Conservation (phyloP, 495 filamentous ascomycete species). For the Letharia lupina region DNA sequence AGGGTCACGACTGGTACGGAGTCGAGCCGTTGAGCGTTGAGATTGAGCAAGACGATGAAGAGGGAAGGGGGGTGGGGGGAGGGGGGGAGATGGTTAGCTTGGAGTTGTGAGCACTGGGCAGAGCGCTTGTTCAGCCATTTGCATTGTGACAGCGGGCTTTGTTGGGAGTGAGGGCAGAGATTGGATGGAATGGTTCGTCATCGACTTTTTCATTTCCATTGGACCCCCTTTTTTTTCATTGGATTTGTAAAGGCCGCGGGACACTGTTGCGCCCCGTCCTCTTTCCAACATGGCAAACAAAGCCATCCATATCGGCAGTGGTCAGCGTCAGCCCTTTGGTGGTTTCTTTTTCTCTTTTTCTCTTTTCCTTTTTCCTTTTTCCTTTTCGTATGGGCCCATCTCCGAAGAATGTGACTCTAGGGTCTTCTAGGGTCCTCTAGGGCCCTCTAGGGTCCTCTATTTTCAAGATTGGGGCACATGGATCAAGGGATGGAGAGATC, state of each 20-base stretch:
- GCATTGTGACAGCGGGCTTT: background rate
- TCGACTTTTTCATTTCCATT: background rate
- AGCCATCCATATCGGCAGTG: background rate
- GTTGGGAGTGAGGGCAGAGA: background rate
- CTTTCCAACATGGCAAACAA: background rate
- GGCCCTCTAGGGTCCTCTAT: background rate
- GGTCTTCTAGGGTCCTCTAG: background rate
- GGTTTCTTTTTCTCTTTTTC: background rate
- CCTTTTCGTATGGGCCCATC: constrained; percentile 1
- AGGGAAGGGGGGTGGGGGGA: background rate
- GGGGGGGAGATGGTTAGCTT: background rate
- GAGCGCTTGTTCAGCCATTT: background rate
- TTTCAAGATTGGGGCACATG: background rate
- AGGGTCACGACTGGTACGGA: constrained; percentile 5
- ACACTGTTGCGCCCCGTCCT: background rate
- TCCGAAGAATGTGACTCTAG: constrained; percentile 5
- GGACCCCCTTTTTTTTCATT: background rate
- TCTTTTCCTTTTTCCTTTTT: background rate
- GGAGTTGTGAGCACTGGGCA: no score
- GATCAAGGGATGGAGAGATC: constrained; percentile 6
- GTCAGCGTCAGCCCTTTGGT: background rate
- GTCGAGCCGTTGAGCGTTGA: constrained; percentile 6
- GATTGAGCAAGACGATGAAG: constrained; percentile 4
- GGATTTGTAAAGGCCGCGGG: background rate
- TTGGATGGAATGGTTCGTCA: background rate